Base-by-base conservation (phyloP, 495 filamentous ascomycete genomes). In the Neurospora intermedia region DNA sequence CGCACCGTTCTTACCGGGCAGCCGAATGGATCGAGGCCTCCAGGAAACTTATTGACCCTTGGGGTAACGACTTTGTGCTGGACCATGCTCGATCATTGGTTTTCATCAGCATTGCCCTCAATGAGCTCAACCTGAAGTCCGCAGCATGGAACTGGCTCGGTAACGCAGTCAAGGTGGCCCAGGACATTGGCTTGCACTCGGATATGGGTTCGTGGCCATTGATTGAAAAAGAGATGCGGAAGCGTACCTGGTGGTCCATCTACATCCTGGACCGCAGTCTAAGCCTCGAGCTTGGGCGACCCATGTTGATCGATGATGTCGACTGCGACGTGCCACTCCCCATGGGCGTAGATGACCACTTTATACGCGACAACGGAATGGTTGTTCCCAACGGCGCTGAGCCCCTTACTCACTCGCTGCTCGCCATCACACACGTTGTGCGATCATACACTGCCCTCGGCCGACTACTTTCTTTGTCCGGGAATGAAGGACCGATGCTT, bases 241-340 rank as follows among this genome's bases (percentile, higher is more conserved):
- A 92, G 72, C 87, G 96, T 69, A 89, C 97, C 15, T 99, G 96
- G 96, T 99, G 96, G 96, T 88, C 92, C 42, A 88, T 97, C 73
- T 98, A 98, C 81, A 88, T 91, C 69, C 93, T 94, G 84, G 96
- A 99, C 83, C 89, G 96, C 71, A 83, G 92, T 48, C 82, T 97
- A 13, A 90, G 94, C 5, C 85, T 97, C 54, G 94, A 97, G 76
- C 86, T 94, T 46, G 93, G 94, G 15, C 88, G 91, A 71, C 94
- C 95, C 6, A 87, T 92, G 27, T 83, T 93, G 75, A 97, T 98
- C 77, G 90, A 96, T 76, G 95, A 98, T 75, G 87, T 89, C 59
- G 96, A 99, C 80, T 97, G 93, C 82, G 92, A 98, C 77, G 89
- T 93, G 11, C 85, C 84, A 38, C 86, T 96, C 42, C 95, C 96